These are phyloP conservation scores for Nigrospora oryzae DNA, from an alignment of 2,329 filamentous ascomycete genomes.

Conservation along the genomic window DNA sequence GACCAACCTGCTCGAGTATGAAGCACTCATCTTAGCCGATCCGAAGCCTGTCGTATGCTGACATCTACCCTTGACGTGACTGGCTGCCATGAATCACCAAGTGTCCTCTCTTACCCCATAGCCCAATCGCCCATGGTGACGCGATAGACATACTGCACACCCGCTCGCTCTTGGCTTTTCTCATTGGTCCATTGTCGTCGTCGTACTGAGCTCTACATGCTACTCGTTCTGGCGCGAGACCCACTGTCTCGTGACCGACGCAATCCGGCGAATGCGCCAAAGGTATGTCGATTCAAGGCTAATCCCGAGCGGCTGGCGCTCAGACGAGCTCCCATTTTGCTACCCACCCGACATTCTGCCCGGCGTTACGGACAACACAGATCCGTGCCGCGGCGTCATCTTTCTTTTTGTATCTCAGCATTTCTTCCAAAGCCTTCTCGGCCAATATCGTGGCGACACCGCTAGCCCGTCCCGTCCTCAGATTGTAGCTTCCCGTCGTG, in stretches of 20 bases:
- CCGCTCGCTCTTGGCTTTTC: too few relatives aligned
- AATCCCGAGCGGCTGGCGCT: background rate
- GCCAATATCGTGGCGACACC: slow-evolving; percentile 66
- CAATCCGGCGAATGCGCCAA: too few relatives aligned
- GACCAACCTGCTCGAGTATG: background rate
- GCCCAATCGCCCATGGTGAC: too few relatives aligned
- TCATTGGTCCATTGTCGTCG: too few relatives aligned
- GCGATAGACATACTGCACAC: too few relatives aligned
- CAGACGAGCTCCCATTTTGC: slow-evolving; percentile 68
- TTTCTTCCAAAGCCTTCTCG: slow-evolving; percentile 41
- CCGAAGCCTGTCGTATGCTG: background rate
- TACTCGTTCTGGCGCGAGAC: too few relatives aligned
- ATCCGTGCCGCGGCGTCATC: slow-evolving; percentile 36
- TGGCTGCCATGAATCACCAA: too few relatives aligned
- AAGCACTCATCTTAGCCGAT: background rate
- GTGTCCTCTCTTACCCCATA: too few relatives aligned
- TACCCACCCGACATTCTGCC: slow-evolving; percentile 70
- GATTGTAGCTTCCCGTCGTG: slow-evolving; percentile 75
- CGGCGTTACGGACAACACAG: slow-evolving; percentile 77
- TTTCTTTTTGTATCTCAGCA: slow-evolving; percentile 18
- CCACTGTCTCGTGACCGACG: too few relatives aligned
- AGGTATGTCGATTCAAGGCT: too few relatives aligned
- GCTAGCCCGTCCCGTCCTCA: slow-evolving; percentile 66
- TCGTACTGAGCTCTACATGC: too few relatives aligned
- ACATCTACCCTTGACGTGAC: background rate